phyloP scores from a whole-genome alignment of 2,329 filamentous ascomycete species.

The Colletotrichum tofieldiae region DNA sequence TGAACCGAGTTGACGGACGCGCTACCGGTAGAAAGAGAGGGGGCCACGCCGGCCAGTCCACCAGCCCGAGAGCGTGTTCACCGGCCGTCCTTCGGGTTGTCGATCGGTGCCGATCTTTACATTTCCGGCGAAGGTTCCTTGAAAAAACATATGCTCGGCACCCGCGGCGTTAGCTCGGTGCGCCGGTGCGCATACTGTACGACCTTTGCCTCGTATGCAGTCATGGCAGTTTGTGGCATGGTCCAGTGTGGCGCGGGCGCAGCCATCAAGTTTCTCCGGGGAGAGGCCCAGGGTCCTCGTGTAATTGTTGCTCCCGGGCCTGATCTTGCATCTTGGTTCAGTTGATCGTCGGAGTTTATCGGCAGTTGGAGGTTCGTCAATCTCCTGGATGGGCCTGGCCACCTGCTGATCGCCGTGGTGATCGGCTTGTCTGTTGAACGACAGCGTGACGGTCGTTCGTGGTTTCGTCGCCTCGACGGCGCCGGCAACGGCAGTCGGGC shows the following conservation, averaged over 20 bases:
- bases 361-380: constrained; percentile 33
- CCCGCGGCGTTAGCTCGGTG: constrained; percentile 26
- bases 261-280: background rate
- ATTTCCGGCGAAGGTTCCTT: background rate
- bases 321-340: constrained; percentile 35
- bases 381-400: constrained; percentile 27
- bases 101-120: constrained; percentile 36
- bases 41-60: background rate
- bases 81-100: constrained; percentile 32
- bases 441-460: background rate
- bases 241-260: constrained; percentile 24
- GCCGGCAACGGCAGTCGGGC: background rate
- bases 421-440: constrained; percentile 10
- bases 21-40: background rate
- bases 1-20: constrained; percentile 1
- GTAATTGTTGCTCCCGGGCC: background rate
- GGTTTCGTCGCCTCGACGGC: background rate
- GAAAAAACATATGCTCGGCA: constrained; percentile 6
- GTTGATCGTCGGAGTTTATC: constrained; percentile 40
- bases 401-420: constrained; percentile 27
- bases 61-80: constrained; percentile 16
- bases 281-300: constrained; percentile 6
- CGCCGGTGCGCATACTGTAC: background rate
- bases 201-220: constrained; percentile 13
- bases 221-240: constrained; percentile 31